Evolutionary conservation across 129 eudicot species (phyloP), one percentile per base, ranked within the genome.

Genomic region (Dittrichia graveolens): DNA sequence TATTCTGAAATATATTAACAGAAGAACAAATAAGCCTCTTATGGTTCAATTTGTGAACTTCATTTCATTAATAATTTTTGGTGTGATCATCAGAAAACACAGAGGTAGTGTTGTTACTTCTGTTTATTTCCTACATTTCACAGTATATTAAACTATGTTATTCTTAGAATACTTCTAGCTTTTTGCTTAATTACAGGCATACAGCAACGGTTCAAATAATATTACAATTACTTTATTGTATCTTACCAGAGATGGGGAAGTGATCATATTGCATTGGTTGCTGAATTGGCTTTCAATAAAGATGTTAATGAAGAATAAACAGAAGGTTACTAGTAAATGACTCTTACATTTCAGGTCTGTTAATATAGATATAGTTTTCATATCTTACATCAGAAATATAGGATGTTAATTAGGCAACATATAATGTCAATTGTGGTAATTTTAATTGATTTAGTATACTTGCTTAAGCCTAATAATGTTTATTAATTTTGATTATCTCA

Each of bases 191-290:
- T 48, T 44, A 41, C n/a, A n/a, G n/a, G n/a, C n/a, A 46, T 73
- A 9, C 48, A 40, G 47, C 9, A 9, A 35, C 10, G 4, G 37
- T 63, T 13, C 1, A 63, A 41, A 52, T 34, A 50, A 48, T 11
- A 34, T 57, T 73, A 37, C 12, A 34, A 11, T 54, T 44, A 12
- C 59, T 34, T 35, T 15, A 8, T 14, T 3, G 19, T 38, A 11
- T 66, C 5, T 73, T 68, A 77, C 31, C 95, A 93, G 98, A 93
- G 87, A 93, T 93, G 98, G 98, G 98, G 98, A 76, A 93, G 96
- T 69, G 98, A 87, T 75, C 96, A 93, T 84, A 72, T 93, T 72
- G 98, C 98, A 7, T 60, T 93, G 88, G 98, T 88, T 75, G 80
- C 95, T 16, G 96, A 93, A 78, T 71, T 93, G 83, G 96, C 92